phyloP scores from a whole-genome alignment of 1,284 basidiomycete genomes.

The Volvariella volvacea region DNA sequence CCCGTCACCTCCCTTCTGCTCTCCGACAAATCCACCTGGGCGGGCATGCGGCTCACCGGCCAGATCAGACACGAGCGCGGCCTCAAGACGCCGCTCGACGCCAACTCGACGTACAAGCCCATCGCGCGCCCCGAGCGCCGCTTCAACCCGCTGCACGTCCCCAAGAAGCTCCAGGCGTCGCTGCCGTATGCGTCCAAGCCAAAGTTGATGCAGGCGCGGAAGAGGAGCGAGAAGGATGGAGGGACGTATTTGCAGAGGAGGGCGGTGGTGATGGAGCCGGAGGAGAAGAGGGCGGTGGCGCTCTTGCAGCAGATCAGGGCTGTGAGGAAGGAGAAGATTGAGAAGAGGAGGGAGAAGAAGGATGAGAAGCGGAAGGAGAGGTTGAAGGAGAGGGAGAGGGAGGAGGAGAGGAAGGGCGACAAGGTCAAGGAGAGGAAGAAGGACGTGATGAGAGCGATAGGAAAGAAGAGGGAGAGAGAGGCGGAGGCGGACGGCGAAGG shows the following conservation, averaged over 20 bases:
- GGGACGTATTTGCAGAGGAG: constrained; percentile 87
- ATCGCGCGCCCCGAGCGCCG: constrained; percentile 76
- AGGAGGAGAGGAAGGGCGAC: constrained; percentile 60
- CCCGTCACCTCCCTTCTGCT: constrained; percentile 90
- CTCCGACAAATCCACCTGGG: constrained; percentile 74
- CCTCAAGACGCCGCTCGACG: constrained; percentile 75
- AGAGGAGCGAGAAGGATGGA: constrained; percentile 30
- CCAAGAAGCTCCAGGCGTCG: constrained; percentile 83
- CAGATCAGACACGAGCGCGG: constrained; percentile 83
- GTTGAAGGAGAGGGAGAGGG: constrained; percentile 65
- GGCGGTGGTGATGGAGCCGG: constrained; percentile 91
- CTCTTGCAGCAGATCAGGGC: constrained; percentile 93
- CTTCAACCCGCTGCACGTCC: constrained; percentile 89
- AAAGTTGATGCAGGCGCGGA: constrained; percentile 73
- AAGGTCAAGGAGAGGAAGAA: constrained; percentile 79
- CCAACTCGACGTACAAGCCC: constrained; percentile 86
- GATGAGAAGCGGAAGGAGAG: constrained; percentile 58
- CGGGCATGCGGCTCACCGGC: constrained; percentile 94
- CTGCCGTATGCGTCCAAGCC: constrained; percentile 94
- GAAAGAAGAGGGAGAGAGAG: constrained; percentile 68
- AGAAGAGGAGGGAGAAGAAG: constrained; percentile 78
- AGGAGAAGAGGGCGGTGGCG: constrained; percentile 91
- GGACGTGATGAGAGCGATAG: constrained; percentile 69
- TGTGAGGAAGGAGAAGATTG: constrained; percentile 83
- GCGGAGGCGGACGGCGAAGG: constrained; percentile 51